These are phyloP conservation scores for Kitagawia praeruptora DNA, from an alignment of 129 eudicot genomes.

Conservation along the genomic window DNA sequence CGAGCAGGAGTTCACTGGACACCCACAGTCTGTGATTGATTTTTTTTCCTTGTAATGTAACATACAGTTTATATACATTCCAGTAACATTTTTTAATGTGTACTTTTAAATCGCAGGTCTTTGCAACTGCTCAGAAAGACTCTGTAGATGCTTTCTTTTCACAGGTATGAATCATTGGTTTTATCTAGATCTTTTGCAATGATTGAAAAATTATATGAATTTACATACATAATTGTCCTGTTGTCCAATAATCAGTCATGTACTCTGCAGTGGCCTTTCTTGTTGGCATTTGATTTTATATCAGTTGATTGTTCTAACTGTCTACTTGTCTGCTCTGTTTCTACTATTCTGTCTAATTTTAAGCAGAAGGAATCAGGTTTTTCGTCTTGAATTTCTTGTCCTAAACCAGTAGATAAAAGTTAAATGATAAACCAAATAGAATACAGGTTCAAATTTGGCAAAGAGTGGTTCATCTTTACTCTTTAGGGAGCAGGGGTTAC, in stretches of 20 bases:
- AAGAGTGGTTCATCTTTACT: background rate
- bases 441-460: background rate
- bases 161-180: slow-evolving; percentile 47
- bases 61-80: background rate
- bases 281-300: background rate
- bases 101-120: slow-evolving; percentile 49
- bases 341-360: background rate
- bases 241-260: background rate
- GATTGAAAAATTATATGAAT: background rate
- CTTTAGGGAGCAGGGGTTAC: background rate
- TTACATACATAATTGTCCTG: background rate
- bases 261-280: background rate
- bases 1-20: slow-evolving; percentile 99
- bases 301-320: background rate
- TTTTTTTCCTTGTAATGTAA: background rate
- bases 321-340: background rate
- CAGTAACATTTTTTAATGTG: slow-evolving; percentile 4
- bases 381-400: background rate
- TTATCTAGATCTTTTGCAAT: background rate
- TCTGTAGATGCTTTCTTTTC: slow-evolving; percentile 87
- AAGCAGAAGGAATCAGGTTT: background rate
- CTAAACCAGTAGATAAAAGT: background rate
- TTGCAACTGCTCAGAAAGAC: slow-evolving; percentile 91
- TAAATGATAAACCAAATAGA: background rate
- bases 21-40: slow-evolving; percentile 55